Evolutionary conservation across 495 filamentous ascomycete genomes (phyloP), one percentile per base, ranked within the genome.

Genomic region (Hypoxylon subgilvum): DNA sequence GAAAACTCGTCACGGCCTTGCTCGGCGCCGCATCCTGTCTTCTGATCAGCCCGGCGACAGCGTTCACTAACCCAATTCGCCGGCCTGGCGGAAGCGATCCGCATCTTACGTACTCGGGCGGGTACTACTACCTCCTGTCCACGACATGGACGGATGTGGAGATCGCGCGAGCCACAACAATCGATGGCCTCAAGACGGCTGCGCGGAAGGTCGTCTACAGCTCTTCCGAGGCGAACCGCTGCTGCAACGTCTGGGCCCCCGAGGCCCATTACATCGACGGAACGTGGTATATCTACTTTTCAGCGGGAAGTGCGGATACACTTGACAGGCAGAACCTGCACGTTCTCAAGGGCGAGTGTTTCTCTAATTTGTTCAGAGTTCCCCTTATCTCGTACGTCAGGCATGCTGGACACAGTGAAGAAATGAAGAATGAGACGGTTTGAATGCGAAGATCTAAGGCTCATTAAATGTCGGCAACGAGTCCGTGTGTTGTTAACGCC

Each of bases 201-300:
- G 48, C 72, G n/a, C 72, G 73, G n/a, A 82, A 79, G 57, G 61
- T 72, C 0, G 73, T 81, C 17, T 82, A 77, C 47, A 73, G 68
- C 9, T 74, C 73, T 32, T 66, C 49, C 31, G 70, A 69, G 25
- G 34, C 74, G 0, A 54, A 58, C 4, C 70, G 76, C 4, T 75
- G 75, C 66, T 77, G 74, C 41, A 81, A 83, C 53, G 79, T 84
- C 28, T 85, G 81, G 82, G 81, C 81, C 0, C 82, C 81, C 1
- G 82, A 83, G 65, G 67, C 79, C 2, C 79, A 82, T 51, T 73
- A 74, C 43, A 72, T 83, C 28, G 69, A 77, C 42, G 70, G 53
- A 6, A 69, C 63, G 17, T 82, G 79, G 78, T 80, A 80, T 63
- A 72, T 82, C 41, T 74, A 75, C 50, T 71, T 75, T 14, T 66